These are phyloP conservation scores for Aspergillus sp. DNA, from an alignment of 2,329 filamentous ascomycete genomes.

Conservation along the genomic window DNA sequence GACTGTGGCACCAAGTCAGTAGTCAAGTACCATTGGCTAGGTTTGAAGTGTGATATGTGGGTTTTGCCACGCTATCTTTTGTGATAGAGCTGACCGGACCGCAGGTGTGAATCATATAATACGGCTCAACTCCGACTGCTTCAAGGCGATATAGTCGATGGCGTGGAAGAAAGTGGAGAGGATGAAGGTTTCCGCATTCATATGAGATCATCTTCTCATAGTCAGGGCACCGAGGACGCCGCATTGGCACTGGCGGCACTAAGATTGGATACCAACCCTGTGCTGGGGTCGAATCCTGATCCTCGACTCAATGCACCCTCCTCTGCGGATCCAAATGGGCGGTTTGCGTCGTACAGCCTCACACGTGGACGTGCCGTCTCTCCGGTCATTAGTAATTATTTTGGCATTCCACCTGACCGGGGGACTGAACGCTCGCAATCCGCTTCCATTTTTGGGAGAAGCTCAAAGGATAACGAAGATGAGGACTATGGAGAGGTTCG, in stretches of 20 bases:
- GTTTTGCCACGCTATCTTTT: slow-evolving; percentile 10
- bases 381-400: slow-evolving; percentile 45
- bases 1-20: slow-evolving; percentile 88
- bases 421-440: slow-evolving; percentile 28
- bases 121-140: slow-evolving; percentile 43
- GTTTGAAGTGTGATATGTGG: slow-evolving; percentile 73
- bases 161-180: slow-evolving; percentile 23
- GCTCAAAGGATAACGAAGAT: slow-evolving; percentile 24
- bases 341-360: slow-evolving; percentile 33
- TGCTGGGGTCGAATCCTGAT: slow-evolving; percentile 16
- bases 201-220: slow-evolving; percentile 27
- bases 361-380: slow-evolving; percentile 40
- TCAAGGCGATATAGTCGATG: slow-evolving; percentile 27
- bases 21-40: slow-evolving; percentile 90
- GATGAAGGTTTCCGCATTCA: slow-evolving; percentile 17
- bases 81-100: slow-evolving; percentile 10
- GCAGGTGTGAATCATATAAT: slow-evolving; percentile 47
- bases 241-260: slow-evolving; percentile 22
- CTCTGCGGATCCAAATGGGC: slow-evolving; percentile 20
- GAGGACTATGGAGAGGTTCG: slow-evolving; percentile 58
- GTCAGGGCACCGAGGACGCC: slow-evolving; percentile 18
- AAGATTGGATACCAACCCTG: slow-evolving; percentile 27
- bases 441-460: slow-evolving; percentile 26
- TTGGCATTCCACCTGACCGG: slow-evolving; percentile 38
- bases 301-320: slow-evolving; percentile 19